These are phyloP conservation scores for Fusarium torreyae DNA, from an alignment of 2,329 filamentous ascomycete species.

Conservation along the genomic window DNA sequence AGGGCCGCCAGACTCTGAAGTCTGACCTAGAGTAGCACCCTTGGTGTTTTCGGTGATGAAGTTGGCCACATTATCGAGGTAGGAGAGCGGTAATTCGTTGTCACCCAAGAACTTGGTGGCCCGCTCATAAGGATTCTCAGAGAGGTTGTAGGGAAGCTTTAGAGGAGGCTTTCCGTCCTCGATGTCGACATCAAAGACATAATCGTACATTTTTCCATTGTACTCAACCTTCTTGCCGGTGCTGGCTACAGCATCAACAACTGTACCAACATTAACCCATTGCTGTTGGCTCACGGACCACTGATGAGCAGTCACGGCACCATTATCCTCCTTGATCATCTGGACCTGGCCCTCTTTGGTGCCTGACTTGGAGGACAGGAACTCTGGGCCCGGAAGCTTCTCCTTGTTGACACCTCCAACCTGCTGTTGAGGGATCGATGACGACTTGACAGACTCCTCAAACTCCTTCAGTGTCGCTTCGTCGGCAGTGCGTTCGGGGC, in stretches of 20 bases:
- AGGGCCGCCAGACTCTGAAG: slow-evolving; percentile 65
- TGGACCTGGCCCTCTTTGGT: slow-evolving; percentile 98
- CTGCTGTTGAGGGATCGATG: slow-evolving; percentile 89
- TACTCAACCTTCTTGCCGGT: slow-evolving; percentile 83
- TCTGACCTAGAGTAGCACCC: slow-evolving; percentile 83
- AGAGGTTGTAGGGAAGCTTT: slow-evolving; percentile 94
- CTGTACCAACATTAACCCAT: slow-evolving; percentile 93
- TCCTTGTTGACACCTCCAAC: slow-evolving; percentile 90
- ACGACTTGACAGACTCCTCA: slow-evolving; percentile 84
- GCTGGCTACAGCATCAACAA: slow-evolving; percentile 90
- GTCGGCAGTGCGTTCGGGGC: slow-evolving; percentile 77
- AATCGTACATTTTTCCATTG: slow-evolving; percentile 92
- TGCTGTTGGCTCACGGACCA: slow-evolving; percentile 82
- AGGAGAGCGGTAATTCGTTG: slow-evolving; percentile 88
- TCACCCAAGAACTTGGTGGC: slow-evolving; percentile 92
- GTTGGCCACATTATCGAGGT: slow-evolving; percentile 91
- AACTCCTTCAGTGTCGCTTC: slow-evolving; percentile 79
- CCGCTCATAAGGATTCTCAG: slow-evolving; percentile 91
- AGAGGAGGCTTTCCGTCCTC: slow-evolving; percentile 93
- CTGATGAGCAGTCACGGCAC: slow-evolving; percentile 86
- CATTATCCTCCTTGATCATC: slow-evolving; percentile 88
- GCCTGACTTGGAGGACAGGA: slow-evolving; percentile 83
- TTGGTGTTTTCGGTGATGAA: slow-evolving; percentile 94
- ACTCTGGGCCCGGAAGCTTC: slow-evolving; percentile 89
- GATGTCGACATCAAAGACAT: slow-evolving; percentile 96